These are phyloP conservation scores for Miscanthus sacchariflorus DNA, from an alignment of 202 grass and related monocot genomes.

Conservation along the genomic window DNA sequence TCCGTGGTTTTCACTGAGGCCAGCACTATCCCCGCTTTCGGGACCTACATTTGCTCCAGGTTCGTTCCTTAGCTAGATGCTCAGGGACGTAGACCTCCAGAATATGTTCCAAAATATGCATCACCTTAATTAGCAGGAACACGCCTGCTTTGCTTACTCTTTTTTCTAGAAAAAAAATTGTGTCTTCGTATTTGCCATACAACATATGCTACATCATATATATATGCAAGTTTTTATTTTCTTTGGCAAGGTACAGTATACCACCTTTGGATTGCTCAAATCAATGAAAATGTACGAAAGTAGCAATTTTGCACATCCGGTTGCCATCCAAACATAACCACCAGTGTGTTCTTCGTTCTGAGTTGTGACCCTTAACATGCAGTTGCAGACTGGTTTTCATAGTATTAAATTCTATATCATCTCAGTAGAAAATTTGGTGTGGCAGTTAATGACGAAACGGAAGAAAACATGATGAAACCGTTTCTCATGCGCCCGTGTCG, in stretches of 20 bases:
- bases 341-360: no score
- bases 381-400: no score
- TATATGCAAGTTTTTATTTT: neutral
- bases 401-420: no score
- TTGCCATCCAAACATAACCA: no score
- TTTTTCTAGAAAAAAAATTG: neutral
- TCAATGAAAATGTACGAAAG: neutral
- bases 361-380: no score
- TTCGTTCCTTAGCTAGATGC: neutral
- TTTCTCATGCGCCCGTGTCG: no score
- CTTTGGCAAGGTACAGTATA: neutral
- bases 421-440: no score
- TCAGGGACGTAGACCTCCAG: neutral
- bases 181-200: neutral
- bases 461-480: no score
- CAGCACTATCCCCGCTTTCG: neutral
- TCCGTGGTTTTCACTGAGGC: conserved; percentile 43
- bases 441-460: no score
- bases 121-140: neutral
- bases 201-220: neutral
- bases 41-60: neutral
- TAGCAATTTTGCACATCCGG: neutral
- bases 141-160: neutral
- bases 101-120: neutral
- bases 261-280: neutral